Percentiles rank a stretch among this genome's conserved stretches.
These are phyloP conservation scores for Aspergillus sparsus DNA, from an alignment of 495 filamentous ascomycete genomes.

Conservation along the genomic window DNA sequence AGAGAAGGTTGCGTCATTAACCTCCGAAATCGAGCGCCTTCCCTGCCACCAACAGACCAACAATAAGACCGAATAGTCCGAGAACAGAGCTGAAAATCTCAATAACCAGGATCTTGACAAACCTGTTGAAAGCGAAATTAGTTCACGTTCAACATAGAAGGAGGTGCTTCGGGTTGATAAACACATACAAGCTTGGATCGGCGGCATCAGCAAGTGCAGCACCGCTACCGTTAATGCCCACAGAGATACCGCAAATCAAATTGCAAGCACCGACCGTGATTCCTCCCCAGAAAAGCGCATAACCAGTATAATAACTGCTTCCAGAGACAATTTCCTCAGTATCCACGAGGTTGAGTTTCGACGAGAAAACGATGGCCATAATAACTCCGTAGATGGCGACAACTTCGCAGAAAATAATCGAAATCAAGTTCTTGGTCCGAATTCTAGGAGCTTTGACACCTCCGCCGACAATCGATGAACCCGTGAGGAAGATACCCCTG, in stretches of 20 bases:
- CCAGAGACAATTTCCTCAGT: constrained; percentile 58
- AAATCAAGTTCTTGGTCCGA: constrained; percentile 98
- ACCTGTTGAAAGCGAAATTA: constrained; percentile 55
- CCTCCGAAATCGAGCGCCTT: constrained; percentile 76
- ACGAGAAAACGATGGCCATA: constrained; percentile 96
- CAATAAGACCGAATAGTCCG: constrained; percentile 95
- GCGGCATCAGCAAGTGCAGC: constrained; percentile 95
- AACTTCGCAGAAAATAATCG: constrained; percentile 99
- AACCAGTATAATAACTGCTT: constrained; percentile 90
- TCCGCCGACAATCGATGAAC: constrained; percentile 96
- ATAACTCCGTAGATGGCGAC: constrained; percentile 99
- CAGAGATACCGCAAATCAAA: constrained; percentile 91
- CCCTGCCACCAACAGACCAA: constrained; percentile 82
- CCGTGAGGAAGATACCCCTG: constrained; percentile 99
- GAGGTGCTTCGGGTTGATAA: background rate
- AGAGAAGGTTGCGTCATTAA: constrained; percentile 25
- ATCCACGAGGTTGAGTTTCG: constrained; percentile 67
- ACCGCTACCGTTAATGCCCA: constrained; percentile 97
- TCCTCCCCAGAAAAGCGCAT: constrained; percentile 93
- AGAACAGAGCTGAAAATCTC: constrained; percentile 99
- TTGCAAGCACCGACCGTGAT: constrained; percentile 94
- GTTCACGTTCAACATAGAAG: constrained; percentile 10
- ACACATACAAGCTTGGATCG: constrained; percentile 80
- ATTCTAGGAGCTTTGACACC: constrained; percentile 96
- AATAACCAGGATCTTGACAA: constrained; percentile 98